Conservation (phyloP, 2,329 filamentous ascomycete genomes). For the Alternaria consortialis region DNA sequence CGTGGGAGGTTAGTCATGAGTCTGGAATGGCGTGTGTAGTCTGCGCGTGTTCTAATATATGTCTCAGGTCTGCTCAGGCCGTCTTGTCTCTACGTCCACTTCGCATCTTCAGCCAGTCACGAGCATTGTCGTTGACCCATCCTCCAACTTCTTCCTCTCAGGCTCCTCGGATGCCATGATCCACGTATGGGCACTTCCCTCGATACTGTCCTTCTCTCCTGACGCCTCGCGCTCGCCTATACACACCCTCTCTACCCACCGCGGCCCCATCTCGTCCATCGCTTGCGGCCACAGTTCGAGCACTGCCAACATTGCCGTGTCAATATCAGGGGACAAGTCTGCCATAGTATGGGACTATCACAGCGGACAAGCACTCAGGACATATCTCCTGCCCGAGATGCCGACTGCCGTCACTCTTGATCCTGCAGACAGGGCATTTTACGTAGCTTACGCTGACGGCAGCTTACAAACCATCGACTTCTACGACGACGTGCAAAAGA, state of each 20-base stretch:
- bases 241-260: constrained; percentile 79
- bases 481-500: constrained; percentile 60
- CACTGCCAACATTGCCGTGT: constrained; percentile 83
- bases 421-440: constrained; percentile 82
- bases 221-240: constrained; percentile 70
- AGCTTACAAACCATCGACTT: constrained; percentile 83
- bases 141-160: constrained; percentile 76
- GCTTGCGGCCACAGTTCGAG: constrained; percentile 71
- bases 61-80: constrained; percentile 73
- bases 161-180: constrained; percentile 88
- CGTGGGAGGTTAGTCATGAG: constrained; percentile 81
- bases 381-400: constrained; percentile 77
- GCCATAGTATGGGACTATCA: constrained; percentile 94
- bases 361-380: constrained; percentile 78
- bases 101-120: constrained; percentile 84
- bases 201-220: constrained; percentile 71
- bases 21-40: background rate
- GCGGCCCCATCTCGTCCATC: constrained; percentile 74
- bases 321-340: constrained; percentile 84
- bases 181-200: constrained; percentile 87
- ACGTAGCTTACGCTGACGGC: constrained; percentile 81
- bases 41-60: constrained; percentile 17
- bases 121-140: constrained; percentile 74
- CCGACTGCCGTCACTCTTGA: constrained; percentile 80
- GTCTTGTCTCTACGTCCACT: constrained; percentile 77